Conservation (phyloP, 2,329 filamentous ascomycete species). For the Mollisia scopiformis region DNA sequence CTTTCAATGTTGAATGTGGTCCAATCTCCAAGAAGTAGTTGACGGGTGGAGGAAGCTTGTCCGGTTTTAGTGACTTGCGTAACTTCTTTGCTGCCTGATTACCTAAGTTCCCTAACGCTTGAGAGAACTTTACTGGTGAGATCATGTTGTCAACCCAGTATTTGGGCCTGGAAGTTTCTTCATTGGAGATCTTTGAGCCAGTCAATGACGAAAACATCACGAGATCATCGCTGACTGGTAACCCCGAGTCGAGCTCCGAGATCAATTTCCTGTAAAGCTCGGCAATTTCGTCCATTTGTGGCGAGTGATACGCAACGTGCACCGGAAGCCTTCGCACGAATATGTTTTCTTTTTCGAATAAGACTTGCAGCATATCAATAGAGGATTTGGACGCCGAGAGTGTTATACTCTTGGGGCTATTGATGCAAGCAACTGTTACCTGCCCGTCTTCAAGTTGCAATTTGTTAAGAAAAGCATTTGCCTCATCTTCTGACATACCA, state of each 20-base stretch:
- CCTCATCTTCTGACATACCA: slow-evolving; percentile 34
- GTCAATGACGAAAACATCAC: slow-evolving; percentile 48
- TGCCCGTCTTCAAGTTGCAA: background rate
- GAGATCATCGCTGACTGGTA: background rate
- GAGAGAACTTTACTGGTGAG: slow-evolving; percentile 45
- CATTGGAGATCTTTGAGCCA: slow-evolving; percentile 22
- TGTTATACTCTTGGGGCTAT: slow-evolving; percentile 28
- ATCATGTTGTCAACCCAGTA: slow-evolving; percentile 52
- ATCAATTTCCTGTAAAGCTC: slow-evolving; percentile 24
- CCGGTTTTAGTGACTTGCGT: background rate
- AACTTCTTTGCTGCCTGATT: background rate
- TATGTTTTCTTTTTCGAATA: slow-evolving; percentile 21
- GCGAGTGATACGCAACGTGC: slow-evolving; percentile 45
- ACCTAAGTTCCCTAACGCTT: background rate
- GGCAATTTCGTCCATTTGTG: slow-evolving; percentile 34
- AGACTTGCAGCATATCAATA: slow-evolving; percentile 10
- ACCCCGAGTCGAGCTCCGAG: background rate
- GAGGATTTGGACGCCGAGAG: slow-evolving; percentile 23
- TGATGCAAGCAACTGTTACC: slow-evolving; percentile 38
- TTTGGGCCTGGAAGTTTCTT: slow-evolving; percentile 25
- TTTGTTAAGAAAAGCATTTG: slow-evolving; percentile 1
- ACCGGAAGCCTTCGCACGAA: slow-evolving; percentile 39
- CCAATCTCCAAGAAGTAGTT: slow-evolving; percentile 17
- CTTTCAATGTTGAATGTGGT: slow-evolving; percentile 16
- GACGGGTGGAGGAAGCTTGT: background rate